These are phyloP conservation scores for Penicillium occitanis DNA, from an alignment of 2,329 filamentous ascomycete species.

Conservation along the genomic window DNA sequence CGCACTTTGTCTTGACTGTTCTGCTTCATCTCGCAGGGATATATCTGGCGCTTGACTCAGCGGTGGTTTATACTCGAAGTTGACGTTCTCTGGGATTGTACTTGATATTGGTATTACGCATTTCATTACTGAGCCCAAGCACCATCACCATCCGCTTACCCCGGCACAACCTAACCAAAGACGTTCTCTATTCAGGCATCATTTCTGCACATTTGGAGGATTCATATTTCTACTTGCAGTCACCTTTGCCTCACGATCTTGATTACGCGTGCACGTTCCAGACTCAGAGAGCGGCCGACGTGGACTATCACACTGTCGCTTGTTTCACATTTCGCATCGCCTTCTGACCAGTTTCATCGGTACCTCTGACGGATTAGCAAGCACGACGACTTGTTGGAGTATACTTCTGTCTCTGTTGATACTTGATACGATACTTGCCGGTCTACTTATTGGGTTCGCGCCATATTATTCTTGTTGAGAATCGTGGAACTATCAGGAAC, in stretches of 20 bases:
- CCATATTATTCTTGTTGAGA: neutral
- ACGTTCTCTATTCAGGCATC: slow-evolving; percentile 1
- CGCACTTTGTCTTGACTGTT: neutral
- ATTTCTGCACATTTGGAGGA: neutral
- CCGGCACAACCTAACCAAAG: neutral
- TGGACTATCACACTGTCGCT: neutral
- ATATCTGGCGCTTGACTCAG: neutral
- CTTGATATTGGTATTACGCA: neutral
- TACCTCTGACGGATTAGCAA: neutral
- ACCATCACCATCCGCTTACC: neutral
- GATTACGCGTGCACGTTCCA: neutral
- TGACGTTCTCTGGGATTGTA: neutral
- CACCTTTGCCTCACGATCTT: neutral
- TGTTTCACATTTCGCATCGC: slow-evolving; percentile 14
- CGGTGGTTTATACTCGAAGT: neutral
- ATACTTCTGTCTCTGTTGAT: neutral
- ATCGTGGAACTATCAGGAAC: slow-evolving; percentile 2
- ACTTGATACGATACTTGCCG: neutral
- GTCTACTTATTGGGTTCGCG: neutral
- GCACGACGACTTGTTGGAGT: neutral
- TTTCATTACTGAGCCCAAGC: neutral
- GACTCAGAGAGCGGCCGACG: neutral
- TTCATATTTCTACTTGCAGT: neutral
- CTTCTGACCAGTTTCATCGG: neutral
- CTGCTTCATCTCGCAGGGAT: neutral